phyloP scores from a whole-genome alignment of 2,329 filamentous ascomycete genomes.

The Thelonectria rubi region DNA sequence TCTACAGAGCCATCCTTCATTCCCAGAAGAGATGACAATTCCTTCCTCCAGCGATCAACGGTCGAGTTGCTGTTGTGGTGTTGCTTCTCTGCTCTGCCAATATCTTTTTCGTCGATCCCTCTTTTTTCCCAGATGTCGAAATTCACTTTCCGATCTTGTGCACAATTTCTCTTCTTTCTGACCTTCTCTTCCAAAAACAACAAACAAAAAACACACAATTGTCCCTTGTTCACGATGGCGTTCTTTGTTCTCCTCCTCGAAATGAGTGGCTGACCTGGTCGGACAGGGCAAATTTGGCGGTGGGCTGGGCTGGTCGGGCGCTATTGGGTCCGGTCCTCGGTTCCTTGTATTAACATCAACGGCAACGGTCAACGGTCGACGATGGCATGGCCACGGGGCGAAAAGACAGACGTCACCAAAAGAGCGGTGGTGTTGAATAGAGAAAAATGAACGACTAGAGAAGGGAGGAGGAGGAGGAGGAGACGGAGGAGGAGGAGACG shows the following conservation, averaged over 20 bases:
- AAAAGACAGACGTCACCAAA: constrained; percentile 37
- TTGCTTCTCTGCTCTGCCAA: background rate
- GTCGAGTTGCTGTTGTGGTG: background rate
- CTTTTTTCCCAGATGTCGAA: background rate
- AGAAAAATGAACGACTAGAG: constrained; percentile 20
- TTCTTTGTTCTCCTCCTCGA: constrained; percentile 11
- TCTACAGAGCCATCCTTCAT: constrained; percentile 19
- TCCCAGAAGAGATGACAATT: constrained; percentile 6
- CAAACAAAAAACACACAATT: background rate
- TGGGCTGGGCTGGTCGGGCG: constrained; percentile 21
- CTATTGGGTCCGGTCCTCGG: constrained; percentile 24
- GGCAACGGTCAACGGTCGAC: constrained; percentile 34
- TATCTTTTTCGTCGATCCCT: constrained; percentile 3
- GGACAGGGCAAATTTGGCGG: constrained; percentile 29
- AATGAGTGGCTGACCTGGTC: constrained; percentile 30
- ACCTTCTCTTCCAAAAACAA: background rate
- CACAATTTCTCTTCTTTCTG: background rate
- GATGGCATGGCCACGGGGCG: constrained; percentile 42
- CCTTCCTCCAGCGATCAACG: constrained; percentile 11
- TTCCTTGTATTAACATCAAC: constrained; percentile 28
- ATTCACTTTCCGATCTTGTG: background rate
- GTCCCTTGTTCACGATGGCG: constrained; percentile 5
- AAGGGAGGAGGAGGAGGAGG: constrained; percentile 5
- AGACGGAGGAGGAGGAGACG: background rate
- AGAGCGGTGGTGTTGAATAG: constrained; percentile 20